phyloP scores from a whole-genome alignment of 2,329 filamentous ascomycete species.

The Epichloe bromicola region DNA sequence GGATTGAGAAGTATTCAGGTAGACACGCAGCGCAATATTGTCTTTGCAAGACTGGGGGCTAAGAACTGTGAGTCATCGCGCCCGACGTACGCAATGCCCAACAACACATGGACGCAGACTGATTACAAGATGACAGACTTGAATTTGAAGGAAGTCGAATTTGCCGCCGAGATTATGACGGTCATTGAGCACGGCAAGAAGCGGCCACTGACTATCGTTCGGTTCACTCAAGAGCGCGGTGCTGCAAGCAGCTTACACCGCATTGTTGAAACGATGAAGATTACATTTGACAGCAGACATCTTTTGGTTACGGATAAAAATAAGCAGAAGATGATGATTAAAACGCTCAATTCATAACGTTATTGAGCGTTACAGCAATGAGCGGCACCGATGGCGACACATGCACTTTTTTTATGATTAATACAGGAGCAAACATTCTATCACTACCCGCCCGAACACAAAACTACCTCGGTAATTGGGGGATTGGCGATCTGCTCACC shows the following conservation, averaged over 20 bases:
- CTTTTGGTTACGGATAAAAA: slow-evolving; percentile 56
- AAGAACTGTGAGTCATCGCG: slow-evolving; percentile 55
- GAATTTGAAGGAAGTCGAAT: slow-evolving; percentile 73
- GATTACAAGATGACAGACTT: slow-evolving; percentile 41
- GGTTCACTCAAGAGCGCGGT: slow-evolving; percentile 83
- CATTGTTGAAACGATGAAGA: slow-evolving; percentile 64
- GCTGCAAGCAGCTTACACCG: slow-evolving; percentile 80
- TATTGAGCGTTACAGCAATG: slow-evolving; percentile 10
- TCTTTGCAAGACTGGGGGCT: slow-evolving; percentile 64
- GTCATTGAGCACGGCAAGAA: slow-evolving; percentile 75
- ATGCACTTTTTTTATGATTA: background rate
- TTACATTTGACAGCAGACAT: slow-evolving; percentile 50
- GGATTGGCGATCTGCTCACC: background rate
- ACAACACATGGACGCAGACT: background rate
- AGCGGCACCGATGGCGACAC: background rate
- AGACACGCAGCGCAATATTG: slow-evolving; percentile 65
- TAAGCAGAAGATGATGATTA: slow-evolving; percentile 61
- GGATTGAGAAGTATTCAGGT: slow-evolving; percentile 71
- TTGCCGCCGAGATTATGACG: slow-evolving; percentile 77
- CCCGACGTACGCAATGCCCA: background rate
- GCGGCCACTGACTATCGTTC: slow-evolving; percentile 64
- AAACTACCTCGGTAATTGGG: background rate
- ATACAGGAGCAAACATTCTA: background rate
- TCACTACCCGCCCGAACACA: background rate
- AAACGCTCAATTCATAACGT: slow-evolving; percentile 43